These are phyloP conservation scores for Eucalyptus microcorys DNA, from an alignment of 345 rosid species.

Conservation along the genomic window DNA sequence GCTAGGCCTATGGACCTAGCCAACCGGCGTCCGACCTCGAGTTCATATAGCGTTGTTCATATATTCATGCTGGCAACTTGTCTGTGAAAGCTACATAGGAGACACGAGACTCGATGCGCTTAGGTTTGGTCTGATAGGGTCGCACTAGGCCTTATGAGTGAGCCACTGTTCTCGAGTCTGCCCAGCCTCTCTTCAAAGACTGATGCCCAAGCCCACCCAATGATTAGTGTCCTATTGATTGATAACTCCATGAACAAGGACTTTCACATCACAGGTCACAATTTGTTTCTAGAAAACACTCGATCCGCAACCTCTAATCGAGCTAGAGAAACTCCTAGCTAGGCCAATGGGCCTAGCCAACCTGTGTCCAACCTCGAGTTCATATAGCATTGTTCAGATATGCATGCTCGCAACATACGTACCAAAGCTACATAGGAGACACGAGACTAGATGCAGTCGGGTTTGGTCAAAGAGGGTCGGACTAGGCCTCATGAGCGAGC, in stretches of 20 bases:
- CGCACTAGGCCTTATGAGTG: not conserved
- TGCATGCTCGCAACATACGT: not conserved
- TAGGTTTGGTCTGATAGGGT: not conserved
- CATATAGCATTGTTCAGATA: not conserved
- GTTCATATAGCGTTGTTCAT: not conserved
- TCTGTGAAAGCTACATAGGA: not conserved
- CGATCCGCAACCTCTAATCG: not conserved
- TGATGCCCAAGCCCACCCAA: not conserved
- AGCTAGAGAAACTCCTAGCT: not conserved
- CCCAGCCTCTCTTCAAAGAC: not conserved
- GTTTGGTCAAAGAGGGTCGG: not conserved
- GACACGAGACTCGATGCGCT: not conserved
- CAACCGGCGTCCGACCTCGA: not conserved
- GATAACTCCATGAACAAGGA: not conserved
- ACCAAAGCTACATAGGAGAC: not conserved
- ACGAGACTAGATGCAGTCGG: rapidly evolving
- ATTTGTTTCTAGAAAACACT: not conserved
- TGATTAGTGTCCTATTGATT: not conserved
- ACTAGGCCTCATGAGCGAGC: not conserved
- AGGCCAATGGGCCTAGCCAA: not conserved
- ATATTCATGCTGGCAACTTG: not conserved
- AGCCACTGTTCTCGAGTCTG: not conserved
- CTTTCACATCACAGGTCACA: not conserved
- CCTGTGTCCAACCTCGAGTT: not conserved
- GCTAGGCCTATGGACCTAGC: not conserved